Conservation (phyloP, 257 asterid genomes). For the Striga asiatica region DNA sequence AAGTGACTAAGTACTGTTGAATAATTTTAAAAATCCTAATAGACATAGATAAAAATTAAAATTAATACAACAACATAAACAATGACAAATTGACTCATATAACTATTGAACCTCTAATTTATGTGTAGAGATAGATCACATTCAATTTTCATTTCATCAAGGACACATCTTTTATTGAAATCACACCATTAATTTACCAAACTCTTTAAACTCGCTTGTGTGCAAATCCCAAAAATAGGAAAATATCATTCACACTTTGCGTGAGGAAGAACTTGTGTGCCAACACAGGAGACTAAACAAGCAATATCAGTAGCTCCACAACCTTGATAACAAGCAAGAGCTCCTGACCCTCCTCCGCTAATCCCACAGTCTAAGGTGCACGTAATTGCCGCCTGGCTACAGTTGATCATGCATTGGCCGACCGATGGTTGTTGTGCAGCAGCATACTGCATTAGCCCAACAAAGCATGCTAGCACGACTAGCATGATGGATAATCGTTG, state of each 20-base stretch:
- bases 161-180: too few species aligned
- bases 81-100: too few species aligned
- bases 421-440: slow-evolving; percentile 19
- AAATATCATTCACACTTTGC: not conserved
- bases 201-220: too few species aligned
- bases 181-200: too few species aligned
- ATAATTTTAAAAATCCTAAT: too few species aligned
- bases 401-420: slow-evolving; percentile 22
- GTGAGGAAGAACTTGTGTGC: slow-evolving; percentile 6
- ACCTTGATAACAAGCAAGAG: slow-evolving; percentile 26
- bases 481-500: not conserved
- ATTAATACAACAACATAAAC: too few species aligned
- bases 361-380: slow-evolving; percentile 20
- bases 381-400: slow-evolving; percentile 18
- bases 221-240: not conserved
- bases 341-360: slow-evolving; percentile 16
- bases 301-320: slow-evolving; percentile 18
- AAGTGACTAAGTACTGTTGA: too few species aligned
- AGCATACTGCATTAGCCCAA: slow-evolving; percentile 9
- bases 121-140: too few species aligned
- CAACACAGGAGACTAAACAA: slow-evolving; percentile 24
- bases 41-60: too few species aligned
- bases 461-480: not conserved
- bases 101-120: too few species aligned
- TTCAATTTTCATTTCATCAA: too few species aligned